A percentile compares a stretch with the other conserved stretches of the same genome.
Conservation (phyloP, 306 rosid genomes). For the Vigna hirtella region DNA sequence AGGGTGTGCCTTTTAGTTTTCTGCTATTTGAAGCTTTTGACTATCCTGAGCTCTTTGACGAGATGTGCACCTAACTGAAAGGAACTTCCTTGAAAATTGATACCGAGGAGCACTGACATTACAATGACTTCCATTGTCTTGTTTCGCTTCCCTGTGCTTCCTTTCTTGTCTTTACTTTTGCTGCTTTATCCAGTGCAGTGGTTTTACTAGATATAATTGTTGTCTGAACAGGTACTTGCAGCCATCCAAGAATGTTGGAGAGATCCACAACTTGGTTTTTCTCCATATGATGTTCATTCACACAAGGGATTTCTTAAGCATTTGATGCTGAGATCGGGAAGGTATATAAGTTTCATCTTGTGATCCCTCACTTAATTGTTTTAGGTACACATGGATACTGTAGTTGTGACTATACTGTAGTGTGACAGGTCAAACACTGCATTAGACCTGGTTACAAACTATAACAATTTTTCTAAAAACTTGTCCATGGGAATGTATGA, state of each 20-base stretch:
- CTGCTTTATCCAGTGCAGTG: constrained; percentile 4
- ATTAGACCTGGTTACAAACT: not conserved
- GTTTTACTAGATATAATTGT: constrained; percentile 17
- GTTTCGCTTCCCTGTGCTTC: not conserved
- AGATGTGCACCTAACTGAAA: not conserved
- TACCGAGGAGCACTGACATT: not conserved
- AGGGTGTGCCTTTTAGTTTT: not conserved
- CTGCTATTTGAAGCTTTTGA: not conserved
- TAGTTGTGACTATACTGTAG: constrained; percentile 24
- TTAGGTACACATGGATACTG: constrained; percentile 4
- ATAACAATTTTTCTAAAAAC: not conserved
- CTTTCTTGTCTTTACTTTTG: not conserved
- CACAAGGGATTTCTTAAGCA: constrained; percentile 93
- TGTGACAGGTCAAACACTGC: not conserved
- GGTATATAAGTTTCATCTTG: constrained; percentile 57
- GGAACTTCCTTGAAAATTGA: not conserved
- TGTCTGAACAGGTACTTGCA: constrained; percentile 71
- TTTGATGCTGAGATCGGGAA: constrained; percentile 92
- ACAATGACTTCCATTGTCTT: constrained; percentile 1
- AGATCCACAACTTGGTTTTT: constrained; percentile 75
- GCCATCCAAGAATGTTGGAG: constrained; percentile 92
- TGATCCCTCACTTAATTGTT: constrained; percentile 16
- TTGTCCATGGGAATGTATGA: not conserved
- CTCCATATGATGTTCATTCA: constrained; percentile 80
- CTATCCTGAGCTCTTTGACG: not conserved